Conservation (phyloP, 108 stramenopile species). For the Chaetoceros muelleri region DNA sequence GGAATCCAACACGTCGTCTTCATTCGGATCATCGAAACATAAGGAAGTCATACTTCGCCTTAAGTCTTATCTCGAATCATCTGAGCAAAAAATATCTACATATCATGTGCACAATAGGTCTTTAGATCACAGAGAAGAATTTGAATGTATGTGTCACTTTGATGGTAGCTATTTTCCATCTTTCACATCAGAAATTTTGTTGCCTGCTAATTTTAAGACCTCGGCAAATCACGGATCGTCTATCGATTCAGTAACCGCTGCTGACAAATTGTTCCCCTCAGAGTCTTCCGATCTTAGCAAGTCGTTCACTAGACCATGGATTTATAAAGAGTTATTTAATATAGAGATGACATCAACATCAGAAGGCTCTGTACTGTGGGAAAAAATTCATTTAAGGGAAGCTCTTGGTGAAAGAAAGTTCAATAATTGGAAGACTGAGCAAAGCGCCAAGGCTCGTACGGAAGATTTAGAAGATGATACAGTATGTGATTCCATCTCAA, state of each 20-base stretch:
- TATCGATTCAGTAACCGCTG: no score
- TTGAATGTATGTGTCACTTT: slow-evolving; percentile 14
- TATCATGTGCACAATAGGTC: slow-evolving; percentile 22
- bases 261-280: no score
- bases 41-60: slow-evolving; percentile 35
- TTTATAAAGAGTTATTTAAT: slow-evolving; percentile 48
- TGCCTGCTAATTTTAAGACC: not conserved
- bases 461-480: slow-evolving; percentile 15
- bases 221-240: no score
- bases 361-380: slow-evolving; percentile 2
- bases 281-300: slow-evolving; percentile 16
- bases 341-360: slow-evolving; percentile 7
- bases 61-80: slow-evolving; percentile 42
- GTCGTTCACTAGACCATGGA: slow-evolving; percentile 56
- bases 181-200: not conserved
- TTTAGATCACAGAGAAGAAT: slow-evolving; percentile 12
- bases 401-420: slow-evolving; percentile 75
- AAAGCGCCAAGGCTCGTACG: slow-evolving; percentile 28
- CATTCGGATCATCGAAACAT: slow-evolving; percentile 18
- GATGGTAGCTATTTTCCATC: not conserved
- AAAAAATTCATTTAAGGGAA: slow-evolving; percentile 49
- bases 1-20: slow-evolving; percentile 16
- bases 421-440: slow-evolving; percentile 55
- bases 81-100: slow-evolving; percentile 74
- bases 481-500: slow-evolving; percentile 13